phyloP scores from a whole-genome alignment of 2,329 filamentous ascomycete genomes.

The Colletotrichum destructivum region DNA sequence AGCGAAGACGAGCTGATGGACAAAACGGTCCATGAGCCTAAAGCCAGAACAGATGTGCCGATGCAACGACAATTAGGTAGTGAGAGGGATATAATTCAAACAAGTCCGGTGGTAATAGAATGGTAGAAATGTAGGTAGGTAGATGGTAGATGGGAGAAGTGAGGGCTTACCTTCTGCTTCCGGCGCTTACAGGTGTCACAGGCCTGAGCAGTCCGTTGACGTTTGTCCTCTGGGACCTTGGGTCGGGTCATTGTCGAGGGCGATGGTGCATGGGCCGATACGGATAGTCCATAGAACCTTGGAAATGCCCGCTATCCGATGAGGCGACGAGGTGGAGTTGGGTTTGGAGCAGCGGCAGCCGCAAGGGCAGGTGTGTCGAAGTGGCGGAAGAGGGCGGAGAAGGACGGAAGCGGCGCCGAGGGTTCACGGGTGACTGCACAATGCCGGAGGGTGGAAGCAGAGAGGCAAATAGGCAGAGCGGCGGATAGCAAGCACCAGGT shows the following conservation, averaged over 20 bases:
- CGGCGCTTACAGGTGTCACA: constrained; percentile 76
- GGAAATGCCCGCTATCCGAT: constrained; percentile 43
- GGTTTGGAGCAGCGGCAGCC: constrained; percentile 21
- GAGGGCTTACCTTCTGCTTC: constrained; percentile 74
- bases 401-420: constrained; percentile 34
- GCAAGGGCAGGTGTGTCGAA: constrained; percentile 12
- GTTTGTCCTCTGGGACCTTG: constrained; percentile 71
- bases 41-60: not conserved
- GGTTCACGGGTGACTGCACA: constrained; percentile 32
- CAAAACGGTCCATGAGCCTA: constrained; percentile 3
- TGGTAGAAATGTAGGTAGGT: not conserved
- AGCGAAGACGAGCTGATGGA: constrained; percentile 16
- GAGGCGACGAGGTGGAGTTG: constrained; percentile 33
- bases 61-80: not conserved
- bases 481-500: constrained; percentile 33
- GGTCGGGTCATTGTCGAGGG: constrained; percentile 63
- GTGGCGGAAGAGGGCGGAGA: constrained; percentile 26
- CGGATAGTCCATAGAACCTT: constrained; percentile 33
- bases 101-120: not conserved
- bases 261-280: constrained; percentile 42
- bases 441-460: constrained; percentile 31
- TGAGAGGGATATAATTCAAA: constrained; percentile 6
- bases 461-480: constrained; percentile 24
- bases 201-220: constrained; percentile 74
- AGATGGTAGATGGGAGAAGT: constrained; percentile 1